Conservation (phyloP, 495 filamentous ascomycete species). For the Penicillium herquei region DNA sequence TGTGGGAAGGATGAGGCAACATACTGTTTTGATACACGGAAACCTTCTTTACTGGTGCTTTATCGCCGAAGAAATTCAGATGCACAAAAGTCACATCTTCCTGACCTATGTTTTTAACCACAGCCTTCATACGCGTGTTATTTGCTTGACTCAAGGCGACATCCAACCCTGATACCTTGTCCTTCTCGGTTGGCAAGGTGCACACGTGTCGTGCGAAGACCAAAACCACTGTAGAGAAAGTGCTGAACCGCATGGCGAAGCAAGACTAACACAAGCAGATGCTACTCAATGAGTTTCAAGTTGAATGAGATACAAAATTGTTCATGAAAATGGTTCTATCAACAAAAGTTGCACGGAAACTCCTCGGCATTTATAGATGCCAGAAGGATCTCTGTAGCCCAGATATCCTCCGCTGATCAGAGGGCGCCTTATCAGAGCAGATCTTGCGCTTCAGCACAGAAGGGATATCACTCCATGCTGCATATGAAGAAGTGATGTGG, state of each 20-base stretch:
- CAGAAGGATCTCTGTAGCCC: no score
- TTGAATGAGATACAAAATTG: no score
- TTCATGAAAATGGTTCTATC: no score
- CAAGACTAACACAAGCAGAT: background rate
- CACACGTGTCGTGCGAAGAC: constrained; percentile 41
- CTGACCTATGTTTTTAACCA: constrained; percentile 58
- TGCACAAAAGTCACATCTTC: constrained; percentile 57
- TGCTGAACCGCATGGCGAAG: constrained; percentile 18
- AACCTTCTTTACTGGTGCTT: constrained; percentile 59
- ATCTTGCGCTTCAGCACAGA: no score
- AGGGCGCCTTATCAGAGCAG: no score
- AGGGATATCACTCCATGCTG: no score
- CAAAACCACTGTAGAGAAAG: constrained; percentile 29
- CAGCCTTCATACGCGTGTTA: constrained; percentile 58
- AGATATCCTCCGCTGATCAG: no score
- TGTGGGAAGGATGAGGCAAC: constrained; percentile 6
- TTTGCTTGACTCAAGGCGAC: constrained; percentile 53
- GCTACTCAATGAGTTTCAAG: background rate
- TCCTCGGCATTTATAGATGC: no score
- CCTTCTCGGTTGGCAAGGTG: constrained; percentile 40
- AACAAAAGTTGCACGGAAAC: no score
- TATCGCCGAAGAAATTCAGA: constrained; percentile 61
- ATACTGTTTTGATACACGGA: constrained; percentile 51
- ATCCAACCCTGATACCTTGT: constrained; percentile 44
- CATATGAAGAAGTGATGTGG: no score